These are phyloP conservation scores for Millerago galiae DNA, from an alignment of 805 yeast species.

Conservation along the genomic window DNA sequence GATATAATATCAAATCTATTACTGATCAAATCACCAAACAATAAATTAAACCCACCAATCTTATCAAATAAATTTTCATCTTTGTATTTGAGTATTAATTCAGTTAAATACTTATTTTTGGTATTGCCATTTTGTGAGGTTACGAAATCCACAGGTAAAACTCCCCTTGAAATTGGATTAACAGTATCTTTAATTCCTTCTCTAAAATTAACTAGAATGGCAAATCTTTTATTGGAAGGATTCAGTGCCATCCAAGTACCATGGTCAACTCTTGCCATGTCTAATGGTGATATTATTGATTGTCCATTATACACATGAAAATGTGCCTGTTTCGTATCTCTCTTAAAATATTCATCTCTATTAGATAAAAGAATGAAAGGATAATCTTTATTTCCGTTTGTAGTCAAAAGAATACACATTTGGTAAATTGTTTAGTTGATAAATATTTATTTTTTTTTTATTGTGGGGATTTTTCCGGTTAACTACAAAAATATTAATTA, in stretches of 20 bases:
- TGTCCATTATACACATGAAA: constrained; percentile 28
- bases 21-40: constrained; percentile 30
- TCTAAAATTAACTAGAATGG: constrained; percentile 71
- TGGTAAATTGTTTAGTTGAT: neutral
- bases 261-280: constrained; percentile 61
- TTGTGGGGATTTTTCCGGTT: neutral
- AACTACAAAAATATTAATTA: too few species aligned
- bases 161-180: constrained; percentile 38
- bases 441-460: neutral
- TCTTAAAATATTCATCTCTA: constrained; percentile 74
- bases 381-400: constrained; percentile 65
- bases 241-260: constrained; percentile 92
- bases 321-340: constrained; percentile 63
- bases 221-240: constrained; percentile 44
- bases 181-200: constrained; percentile 33
- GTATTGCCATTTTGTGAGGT: constrained; percentile 17
- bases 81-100: constrained; percentile 12
- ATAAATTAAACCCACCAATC: constrained; percentile 28
- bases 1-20: constrained; percentile 26
- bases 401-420: constrained; percentile 77
- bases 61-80: constrained; percentile 17
- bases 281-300: constrained; percentile 59
- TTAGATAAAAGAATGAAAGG: constrained; percentile 75
- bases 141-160: constrained; percentile 35
- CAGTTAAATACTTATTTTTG: constrained; percentile 18